phyloP scores from a whole-genome alignment of 2,329 filamentous ascomycete genomes.

The Diaporthe sp. region DNA sequence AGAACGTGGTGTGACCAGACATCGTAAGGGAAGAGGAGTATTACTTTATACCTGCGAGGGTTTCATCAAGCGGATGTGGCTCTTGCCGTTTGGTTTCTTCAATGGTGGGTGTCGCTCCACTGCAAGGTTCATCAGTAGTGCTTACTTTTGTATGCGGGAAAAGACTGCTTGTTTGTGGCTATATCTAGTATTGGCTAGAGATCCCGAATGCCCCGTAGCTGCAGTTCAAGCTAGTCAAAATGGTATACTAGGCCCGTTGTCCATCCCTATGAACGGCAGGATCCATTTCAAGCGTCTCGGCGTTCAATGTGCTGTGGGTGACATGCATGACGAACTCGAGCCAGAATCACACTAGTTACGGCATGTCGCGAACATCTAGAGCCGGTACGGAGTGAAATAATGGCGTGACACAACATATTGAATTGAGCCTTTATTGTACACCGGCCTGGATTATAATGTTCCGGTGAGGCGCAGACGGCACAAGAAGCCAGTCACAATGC shows the following conservation, averaged over 20 bases:
- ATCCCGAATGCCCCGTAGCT: neutral
- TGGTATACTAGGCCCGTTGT: neutral
- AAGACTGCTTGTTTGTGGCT: neutral
- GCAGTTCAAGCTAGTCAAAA: conserved; percentile 19
- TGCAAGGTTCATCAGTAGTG: conserved; percentile 13
- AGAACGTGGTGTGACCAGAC: no score
- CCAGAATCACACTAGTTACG: neutral
- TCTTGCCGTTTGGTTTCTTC: neutral
- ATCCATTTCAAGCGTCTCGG: neutral
- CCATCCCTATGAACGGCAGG: neutral
- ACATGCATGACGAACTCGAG: neutral
- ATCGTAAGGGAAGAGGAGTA: neutral
- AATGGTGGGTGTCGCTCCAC: neutral
- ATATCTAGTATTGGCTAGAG: conserved; percentile 3
- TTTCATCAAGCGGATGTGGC: neutral
- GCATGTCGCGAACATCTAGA: neutral
- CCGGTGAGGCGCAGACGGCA: neutral
- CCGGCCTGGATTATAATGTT: neutral
- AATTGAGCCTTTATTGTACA: neutral
- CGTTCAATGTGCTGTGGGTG: neutral
- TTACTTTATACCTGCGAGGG: neutral
- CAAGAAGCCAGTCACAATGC: neutral
- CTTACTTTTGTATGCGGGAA: neutral
- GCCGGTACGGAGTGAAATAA: neutral
- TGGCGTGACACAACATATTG: neutral